phyloP scores from a whole-genome alignment of 192 early-diverging fungal genomes.

The Glomus cerebriforme region DNA sequence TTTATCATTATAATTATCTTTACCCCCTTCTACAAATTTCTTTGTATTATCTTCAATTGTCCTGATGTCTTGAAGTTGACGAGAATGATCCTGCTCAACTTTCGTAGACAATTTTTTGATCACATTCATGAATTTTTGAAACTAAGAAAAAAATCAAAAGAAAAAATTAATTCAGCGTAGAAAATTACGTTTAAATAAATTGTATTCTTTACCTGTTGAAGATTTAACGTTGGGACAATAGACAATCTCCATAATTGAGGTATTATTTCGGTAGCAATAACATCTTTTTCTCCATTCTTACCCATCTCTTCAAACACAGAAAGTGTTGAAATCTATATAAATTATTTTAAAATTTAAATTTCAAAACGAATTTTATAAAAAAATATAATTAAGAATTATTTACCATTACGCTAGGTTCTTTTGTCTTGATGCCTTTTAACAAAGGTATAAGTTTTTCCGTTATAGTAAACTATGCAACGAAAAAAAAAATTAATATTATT shows the following conservation, averaged over 20 bases:
- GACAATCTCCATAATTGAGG: conserved; percentile 77
- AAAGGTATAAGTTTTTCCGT: conserved; percentile 78
- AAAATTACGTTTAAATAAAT: background rate
- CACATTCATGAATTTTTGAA: conserved; percentile 63
- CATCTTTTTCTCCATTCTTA: conserved; percentile 68
- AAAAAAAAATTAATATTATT: background rate
- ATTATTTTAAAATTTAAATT: background rate
- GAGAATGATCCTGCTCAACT: conserved; percentile 62
- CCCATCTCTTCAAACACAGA: conserved; percentile 81
- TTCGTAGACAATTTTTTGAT: conserved; percentile 56
- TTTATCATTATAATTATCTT: background rate
- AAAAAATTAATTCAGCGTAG: background rate
- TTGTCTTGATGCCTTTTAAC: conserved; percentile 71
- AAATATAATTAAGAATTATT: background rate
- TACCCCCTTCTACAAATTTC: conserved; percentile 32
- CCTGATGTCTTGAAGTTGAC: conserved; percentile 61
- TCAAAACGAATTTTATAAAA: background rate
- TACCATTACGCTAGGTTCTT: conserved; percentile 76
- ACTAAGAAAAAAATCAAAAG: conserved; percentile 42
- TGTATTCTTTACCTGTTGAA: conserved; percentile 59
- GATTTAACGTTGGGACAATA: conserved; percentile 68
- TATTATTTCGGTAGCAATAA: conserved; percentile 74
- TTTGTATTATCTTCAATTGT: conserved; percentile 54
- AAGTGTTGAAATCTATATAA: conserved; percentile 67
- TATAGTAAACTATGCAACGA: conserved; percentile 51